phyloP scores from a whole-genome alignment of 1,139 yeast species.

The Hanseniaspora uvarum region DNA sequence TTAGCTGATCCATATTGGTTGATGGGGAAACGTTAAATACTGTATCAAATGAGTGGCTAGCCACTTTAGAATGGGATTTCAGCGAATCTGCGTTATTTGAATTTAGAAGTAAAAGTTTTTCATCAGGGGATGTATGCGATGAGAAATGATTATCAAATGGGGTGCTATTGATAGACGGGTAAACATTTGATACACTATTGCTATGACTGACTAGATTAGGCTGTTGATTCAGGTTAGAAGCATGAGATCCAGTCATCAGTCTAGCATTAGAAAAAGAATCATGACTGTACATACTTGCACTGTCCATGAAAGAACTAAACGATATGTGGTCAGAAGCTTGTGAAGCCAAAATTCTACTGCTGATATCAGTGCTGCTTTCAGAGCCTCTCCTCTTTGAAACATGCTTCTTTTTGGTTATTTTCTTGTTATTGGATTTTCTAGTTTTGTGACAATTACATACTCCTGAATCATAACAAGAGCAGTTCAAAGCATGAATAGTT shows the following conservation, averaged over 20 bases:
- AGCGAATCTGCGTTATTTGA: background rate
- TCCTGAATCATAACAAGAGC: conserved; percentile 22
- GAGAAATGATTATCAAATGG: background rate
- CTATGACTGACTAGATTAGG: background rate
- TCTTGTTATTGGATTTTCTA: background rate
- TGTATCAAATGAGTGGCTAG: background rate
- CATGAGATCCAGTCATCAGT: background rate
- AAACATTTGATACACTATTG: background rate
- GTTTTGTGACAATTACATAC: conserved; percentile 24
- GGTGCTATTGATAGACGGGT: background rate
- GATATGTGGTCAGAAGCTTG: conserved; percentile 8
- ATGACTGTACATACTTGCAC: conserved; percentile 8
- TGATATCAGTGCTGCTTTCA: conserved; percentile 11
- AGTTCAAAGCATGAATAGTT: conserved; percentile 11
- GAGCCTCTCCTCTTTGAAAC: conserved; percentile 12
- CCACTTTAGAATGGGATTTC: background rate
- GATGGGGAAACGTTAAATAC: background rate
- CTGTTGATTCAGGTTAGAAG: background rate
- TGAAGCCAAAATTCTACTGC: conserved; percentile 3
- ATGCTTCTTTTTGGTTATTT: background rate
- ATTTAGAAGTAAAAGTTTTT: background rate
- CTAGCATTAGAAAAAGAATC: conserved; percentile 14
- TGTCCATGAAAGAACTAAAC: conserved; percentile 3
- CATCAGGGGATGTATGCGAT: conserved; percentile 3
- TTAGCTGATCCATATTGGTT: background rate